phyloP scores from a whole-genome alignment of 148 eudicot species.

The Camellia sinensis region DNA sequence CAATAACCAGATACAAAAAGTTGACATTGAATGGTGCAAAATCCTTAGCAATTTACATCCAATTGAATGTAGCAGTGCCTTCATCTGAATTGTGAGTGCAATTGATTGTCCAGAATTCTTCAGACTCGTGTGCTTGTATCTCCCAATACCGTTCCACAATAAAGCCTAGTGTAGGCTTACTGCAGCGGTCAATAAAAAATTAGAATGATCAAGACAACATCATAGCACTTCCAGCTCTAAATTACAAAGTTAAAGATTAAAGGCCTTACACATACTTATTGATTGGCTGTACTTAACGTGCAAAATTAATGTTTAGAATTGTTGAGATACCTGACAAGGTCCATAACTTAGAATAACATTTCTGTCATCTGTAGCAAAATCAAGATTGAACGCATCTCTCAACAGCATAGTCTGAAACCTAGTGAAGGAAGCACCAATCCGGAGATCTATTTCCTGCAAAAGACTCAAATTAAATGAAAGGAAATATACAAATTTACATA shows the following conservation, averaged over 20 bases:
- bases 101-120: slow-evolving; percentile 93
- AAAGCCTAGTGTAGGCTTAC: slow-evolving; percentile 98
- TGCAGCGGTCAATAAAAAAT: slow-evolving; percentile 29
- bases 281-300: neutral
- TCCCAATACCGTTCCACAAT: slow-evolving; percentile 98
- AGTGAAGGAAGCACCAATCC: slow-evolving; percentile 98
- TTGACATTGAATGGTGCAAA: slow-evolving; percentile 8
- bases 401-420: slow-evolving; percentile 97
- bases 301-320: neutral
- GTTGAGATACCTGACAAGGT: slow-evolving; percentile 81
- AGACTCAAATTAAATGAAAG: slow-evolving; percentile 19
- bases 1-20: neutral
- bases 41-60: slow-evolving; percentile 58
- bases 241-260: neutral
- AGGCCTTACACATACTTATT: neutral
- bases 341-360: slow-evolving; percentile 85
- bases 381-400: slow-evolving; percentile 77
- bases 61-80: slow-evolving; percentile 68
- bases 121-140: slow-evolving; percentile 84
- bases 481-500: neutral
- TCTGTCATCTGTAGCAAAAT: slow-evolving; percentile 59
- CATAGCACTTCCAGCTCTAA: neutral
- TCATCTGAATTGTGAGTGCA: slow-evolving; percentile 84
- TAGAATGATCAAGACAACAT: slow-evolving; percentile 1
- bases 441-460: slow-evolving; percentile 92